Base-by-base conservation (phyloP, 1,284 basidiomycete species). In the Sanghuangporus baumii region DNA sequence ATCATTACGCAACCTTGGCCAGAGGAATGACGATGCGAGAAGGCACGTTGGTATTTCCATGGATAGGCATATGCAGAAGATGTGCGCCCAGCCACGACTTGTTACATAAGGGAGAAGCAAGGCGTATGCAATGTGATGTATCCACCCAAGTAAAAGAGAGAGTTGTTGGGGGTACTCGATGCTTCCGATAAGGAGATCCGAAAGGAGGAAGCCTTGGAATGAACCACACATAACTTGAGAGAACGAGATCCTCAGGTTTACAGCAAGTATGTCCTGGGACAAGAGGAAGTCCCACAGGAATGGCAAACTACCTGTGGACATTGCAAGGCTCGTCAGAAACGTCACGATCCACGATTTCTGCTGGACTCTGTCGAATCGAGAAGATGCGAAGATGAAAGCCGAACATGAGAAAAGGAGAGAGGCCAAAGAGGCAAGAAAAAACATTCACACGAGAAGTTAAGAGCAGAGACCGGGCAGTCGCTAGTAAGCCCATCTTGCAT, bases 191-290 rank as follows among this genome's bases (percentile, higher is more conserved):
- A 54, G 6, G 56, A 63, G 56, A 31, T 63, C 61, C 16, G 61
- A 63, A 6, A 63, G 36, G 20, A 63, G 56, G 31, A 63, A 59
- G 34, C 61, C 61, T 46, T 63, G 61, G 47, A 63, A 63, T n/a
- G 56, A 36, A 18, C 56, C 61, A 37, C 61, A 63, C 1, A 63
- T 12, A 23, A 38, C 38, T 16, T 43, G 50, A 26, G 61, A 6
- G n/a, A 59, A 36, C 11, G n/a, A 3, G 6, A 2, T 18, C 31
- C 34, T 31, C 26, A 36, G 3, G 18, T 14, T 8, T 18, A 62
- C 47, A 46, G 41, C 47, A 20, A 31, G 48, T 23, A 63, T 12
- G 40, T 58, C 47, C 12, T 23, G 47, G 16, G 48, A 26, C 16
- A 18, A 16, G 12, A 63, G 18, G 16, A 52, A 63, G 9, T 54